Base-by-base conservation (phyloP, 2,329 filamentous ascomycete genomes). In the Aspergillus versicolor region DNA sequence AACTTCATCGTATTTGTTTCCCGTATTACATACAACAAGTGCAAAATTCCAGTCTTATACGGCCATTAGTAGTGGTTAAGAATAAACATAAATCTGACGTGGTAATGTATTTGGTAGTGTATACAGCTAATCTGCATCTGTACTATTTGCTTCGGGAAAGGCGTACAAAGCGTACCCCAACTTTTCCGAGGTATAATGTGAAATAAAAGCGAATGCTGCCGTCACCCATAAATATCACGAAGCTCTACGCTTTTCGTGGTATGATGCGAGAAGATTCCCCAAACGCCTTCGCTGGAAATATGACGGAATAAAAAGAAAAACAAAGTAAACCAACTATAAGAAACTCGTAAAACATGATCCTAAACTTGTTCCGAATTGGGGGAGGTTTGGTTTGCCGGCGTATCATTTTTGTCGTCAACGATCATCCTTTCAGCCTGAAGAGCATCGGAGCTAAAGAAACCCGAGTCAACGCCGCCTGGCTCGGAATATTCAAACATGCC, bases 391-490 rank as follows among this genome's bases (percentile, higher is more conserved):
- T 58, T 58, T 17, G 54, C 50, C 52, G 62, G 47, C 12, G 47
- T 19, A 47, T 66, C 64, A 32, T 53, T 51, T 48, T 72, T 71
- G 19, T 61, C 57, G 38, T 64, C 63, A 32, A 66, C 46, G 43
- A 54, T 57, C 19, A 64, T 52, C 15, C 65, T 44, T 13, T 72
- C 67, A 21, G 61, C 59, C 41, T 68, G 63, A 17, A 72, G 61
- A 22, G 71, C 62, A 40, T 75, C 69, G 19, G 70, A 72, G 40
- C 72, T 70, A 61, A 75, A 75, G 44, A 75, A 68, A 12, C 70
- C 66, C 6, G 70, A 71, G 55, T 75, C 73, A 43, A 74, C 69
- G 30, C 71, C 57, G 24, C 62, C 64, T 21, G 67, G 57, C 34
- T 67, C 64, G 5, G 55, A 63, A 49, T 73, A 70, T 19, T 68